Evolutionary conservation across 2,329 filamentous ascomycete genomes (phyloP).

Genomic region (Ophiostoma australiae): DNA sequence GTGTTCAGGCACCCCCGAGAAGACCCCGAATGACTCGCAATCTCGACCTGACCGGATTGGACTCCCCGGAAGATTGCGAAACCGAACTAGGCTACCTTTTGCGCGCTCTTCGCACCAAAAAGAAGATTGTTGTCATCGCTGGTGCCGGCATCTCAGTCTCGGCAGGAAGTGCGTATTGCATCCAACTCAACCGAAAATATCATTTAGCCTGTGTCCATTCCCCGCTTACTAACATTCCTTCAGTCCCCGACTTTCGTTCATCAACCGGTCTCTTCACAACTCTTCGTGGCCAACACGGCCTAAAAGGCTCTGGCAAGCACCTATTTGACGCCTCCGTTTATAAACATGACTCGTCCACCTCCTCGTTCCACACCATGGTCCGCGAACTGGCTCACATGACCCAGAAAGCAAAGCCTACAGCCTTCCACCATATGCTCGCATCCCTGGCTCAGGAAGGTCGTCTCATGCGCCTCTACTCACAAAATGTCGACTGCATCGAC

Average conservation of each 20-base stretch:
- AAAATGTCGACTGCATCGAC: slow-evolving; percentile 96
- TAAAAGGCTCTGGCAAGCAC: slow-evolving; percentile 90
- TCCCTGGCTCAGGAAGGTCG: slow-evolving; percentile 83
- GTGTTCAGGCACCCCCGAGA: slow-evolving; percentile 52
- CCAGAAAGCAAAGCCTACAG: slow-evolving; percentile 70
- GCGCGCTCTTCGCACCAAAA: slow-evolving; percentile 74
- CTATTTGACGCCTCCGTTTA: slow-evolving; percentile 98
- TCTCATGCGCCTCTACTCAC: slow-evolving; percentile 83
- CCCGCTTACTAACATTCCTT: not conserved
- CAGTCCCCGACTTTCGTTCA: slow-evolving; percentile 93
- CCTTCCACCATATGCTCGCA: slow-evolving; percentile 90
- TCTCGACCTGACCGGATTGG: slow-evolving; percentile 59
- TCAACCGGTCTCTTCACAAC: slow-evolving; percentile 83
- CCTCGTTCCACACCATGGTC: slow-evolving; percentile 94
- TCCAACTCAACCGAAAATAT: too few relatives aligned
- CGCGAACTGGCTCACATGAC: slow-evolving; percentile 78
- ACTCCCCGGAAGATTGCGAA: slow-evolving; percentile 46
- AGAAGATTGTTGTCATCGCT: slow-evolving; percentile 94
- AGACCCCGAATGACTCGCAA: slow-evolving; percentile 66
- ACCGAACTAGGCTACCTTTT: slow-evolving; percentile 67
- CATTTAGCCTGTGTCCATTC: not conserved
- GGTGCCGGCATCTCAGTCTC: slow-evolving; percentile 96
- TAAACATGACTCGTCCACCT: slow-evolving; percentile 81
- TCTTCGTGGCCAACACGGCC: slow-evolving; percentile 77
- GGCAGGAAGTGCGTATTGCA: slow-evolving; percentile 64